phyloP scores from a whole-genome alignment of 164 flowering plant species.

The Vitis labrusca region DNA sequence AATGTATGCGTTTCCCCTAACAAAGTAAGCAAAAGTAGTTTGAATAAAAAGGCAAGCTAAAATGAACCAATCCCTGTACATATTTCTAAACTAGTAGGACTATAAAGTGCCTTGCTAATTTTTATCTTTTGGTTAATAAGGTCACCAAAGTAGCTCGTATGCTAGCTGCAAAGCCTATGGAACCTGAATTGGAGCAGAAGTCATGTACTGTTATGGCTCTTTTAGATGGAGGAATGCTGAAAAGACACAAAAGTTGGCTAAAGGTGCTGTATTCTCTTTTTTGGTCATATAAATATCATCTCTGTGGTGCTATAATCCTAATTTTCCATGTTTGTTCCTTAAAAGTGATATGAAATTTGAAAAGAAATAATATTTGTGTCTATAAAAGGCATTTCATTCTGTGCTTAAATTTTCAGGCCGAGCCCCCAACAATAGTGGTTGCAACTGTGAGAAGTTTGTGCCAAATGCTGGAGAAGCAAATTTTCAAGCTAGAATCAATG shows the following conservation, averaged over 20 bases:
- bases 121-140: constrained; percentile 27
- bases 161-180: constrained; percentile 61
- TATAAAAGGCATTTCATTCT: constrained; percentile 1
- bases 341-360: no score
- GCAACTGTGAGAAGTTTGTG: constrained; percentile 81
- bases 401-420: constrained; percentile 57
- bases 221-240: constrained; percentile 88
- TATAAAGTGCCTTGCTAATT: constrained; percentile 1
- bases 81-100: neutral
- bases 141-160: constrained; percentile 88
- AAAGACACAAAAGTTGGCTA: constrained; percentile 86
- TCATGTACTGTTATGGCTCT: constrained; percentile 78
- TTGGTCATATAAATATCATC: neutral
- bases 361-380: neutral
- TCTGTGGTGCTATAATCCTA: neutral
- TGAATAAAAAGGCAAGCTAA: neutral
- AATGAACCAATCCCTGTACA: neutral
- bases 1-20: neutral
- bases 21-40: no score
- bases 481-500: constrained; percentile 64
- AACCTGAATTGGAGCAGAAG: constrained; percentile 42
- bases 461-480: constrained; percentile 77
- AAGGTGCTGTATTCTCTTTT: constrained; percentile 46
- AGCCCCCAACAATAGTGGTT: constrained; percentile 86
- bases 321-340: neutral